These are phyloP conservation scores for Sambucus nigra DNA, from an alignment of 129 eudicot species.

Conservation along the genomic window DNA sequence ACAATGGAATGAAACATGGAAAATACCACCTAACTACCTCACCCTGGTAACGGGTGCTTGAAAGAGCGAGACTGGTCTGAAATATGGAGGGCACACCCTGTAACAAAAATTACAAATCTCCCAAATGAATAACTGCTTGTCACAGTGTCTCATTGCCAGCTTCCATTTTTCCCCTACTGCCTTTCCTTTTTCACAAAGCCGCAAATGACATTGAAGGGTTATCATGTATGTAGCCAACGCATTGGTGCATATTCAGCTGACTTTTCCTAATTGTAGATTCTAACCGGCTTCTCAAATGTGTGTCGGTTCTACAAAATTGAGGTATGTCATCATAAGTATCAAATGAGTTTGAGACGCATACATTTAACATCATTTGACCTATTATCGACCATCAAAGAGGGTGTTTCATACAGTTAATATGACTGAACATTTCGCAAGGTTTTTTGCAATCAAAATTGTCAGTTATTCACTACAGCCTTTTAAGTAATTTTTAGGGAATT, in stretches of 20 bases:
- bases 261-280: conserved; percentile 53
- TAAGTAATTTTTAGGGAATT: background rate
- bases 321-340: background rate
- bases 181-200: conserved; percentile 7
- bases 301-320: conserved; percentile 64
- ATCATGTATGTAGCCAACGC: conserved; percentile 10
- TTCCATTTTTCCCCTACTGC: conserved; percentile 22
- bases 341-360: background rate
- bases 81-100: conserved; percentile 10
- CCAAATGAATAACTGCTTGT: conserved; percentile 11
- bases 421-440: too few species aligned
- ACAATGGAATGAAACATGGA: conserved; percentile 22
- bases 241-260: conserved; percentile 12
- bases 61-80: conserved; percentile 25
- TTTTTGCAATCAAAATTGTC: too few species aligned
- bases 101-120: conserved; percentile 26
- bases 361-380: too few species aligned
- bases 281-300: conserved; percentile 69
- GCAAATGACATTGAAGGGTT: conserved; percentile 13
- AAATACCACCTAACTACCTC: conserved; percentile 31
- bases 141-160: background rate
- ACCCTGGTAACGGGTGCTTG: conserved; percentile 11
- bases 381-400: too few species aligned
- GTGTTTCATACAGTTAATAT: too few species aligned
- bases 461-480: too few species aligned